Percentiles rank a stretch among this genome's conserved stretches.
Conservation (phyloP, 1,284 basidiomycete genomes). For the Apiotrichum brassicae region DNA sequence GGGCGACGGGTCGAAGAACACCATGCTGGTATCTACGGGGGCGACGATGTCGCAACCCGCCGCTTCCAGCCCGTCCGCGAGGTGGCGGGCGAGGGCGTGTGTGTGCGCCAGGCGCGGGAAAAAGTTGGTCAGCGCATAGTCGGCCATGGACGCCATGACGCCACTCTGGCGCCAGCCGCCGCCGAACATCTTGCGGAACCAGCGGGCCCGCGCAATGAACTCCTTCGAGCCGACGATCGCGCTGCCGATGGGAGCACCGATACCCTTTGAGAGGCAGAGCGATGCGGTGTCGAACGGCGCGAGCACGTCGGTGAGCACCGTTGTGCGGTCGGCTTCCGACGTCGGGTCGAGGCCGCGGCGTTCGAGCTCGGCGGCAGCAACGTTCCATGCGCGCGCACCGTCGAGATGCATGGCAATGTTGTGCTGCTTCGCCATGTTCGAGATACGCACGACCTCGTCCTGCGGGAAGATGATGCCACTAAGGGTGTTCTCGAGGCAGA, state of each 20-base stretch:
- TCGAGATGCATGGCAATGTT: constrained; percentile 82
- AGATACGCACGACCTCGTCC: constrained; percentile 76
- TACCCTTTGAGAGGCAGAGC: constrained; percentile 91
- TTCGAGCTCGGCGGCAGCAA: constrained; percentile 67
- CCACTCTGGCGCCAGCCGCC: constrained; percentile 94
- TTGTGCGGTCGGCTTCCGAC: constrained; percentile 46
- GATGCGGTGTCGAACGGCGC: constrained; percentile 90
- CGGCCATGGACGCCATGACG: constrained; percentile 70
- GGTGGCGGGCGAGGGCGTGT: constrained; percentile 64
- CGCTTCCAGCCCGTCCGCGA: constrained; percentile 67
- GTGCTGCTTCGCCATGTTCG: constrained; percentile 63
- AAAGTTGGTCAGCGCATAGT: constrained; percentile 76
- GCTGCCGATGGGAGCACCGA: constrained; percentile 80
- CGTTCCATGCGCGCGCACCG: constrained; percentile 87
- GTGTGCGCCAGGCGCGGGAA: constrained; percentile 70
- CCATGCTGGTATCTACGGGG: constrained; percentile 84
- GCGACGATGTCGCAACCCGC: constrained; percentile 70
- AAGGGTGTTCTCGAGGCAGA: constrained; percentile 86
- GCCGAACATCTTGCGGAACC: constrained; percentile 91
- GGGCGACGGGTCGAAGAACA: constrained; percentile 55
- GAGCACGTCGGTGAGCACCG: constrained; percentile 64
- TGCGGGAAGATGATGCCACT: constrained; percentile 89
- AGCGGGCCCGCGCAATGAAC: constrained; percentile 69
- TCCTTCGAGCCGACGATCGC: constrained; percentile 73
- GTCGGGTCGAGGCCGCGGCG: constrained; percentile 45